phyloP scores from a whole-genome alignment of 139 green algal species.

The Tetradesmus obliquus region DNA sequence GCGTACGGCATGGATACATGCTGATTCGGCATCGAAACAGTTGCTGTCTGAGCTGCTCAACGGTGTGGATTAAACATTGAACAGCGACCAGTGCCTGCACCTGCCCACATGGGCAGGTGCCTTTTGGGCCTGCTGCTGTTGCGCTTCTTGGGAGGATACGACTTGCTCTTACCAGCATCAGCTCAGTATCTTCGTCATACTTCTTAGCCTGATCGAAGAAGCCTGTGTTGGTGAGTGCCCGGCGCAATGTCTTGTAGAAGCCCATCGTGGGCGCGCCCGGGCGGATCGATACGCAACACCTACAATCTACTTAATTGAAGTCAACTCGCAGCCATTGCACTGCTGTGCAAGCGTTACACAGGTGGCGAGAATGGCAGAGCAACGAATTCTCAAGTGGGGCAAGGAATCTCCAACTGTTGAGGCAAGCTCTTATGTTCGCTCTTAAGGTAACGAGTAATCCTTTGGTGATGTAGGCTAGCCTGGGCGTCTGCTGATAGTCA shows the following conservation, averaged over 20 bases:
- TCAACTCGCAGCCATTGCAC: background rate
- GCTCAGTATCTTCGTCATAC: constrained; percentile 20
- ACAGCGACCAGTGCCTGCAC: background rate
- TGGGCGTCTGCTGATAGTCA: background rate
- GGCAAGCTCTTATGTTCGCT: background rate
- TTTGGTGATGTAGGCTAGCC: background rate
- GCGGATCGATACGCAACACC: background rate
- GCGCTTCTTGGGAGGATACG: background rate
- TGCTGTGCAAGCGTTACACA: background rate
- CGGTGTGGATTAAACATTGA: background rate
- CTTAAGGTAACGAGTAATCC: background rate
- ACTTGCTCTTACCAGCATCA: constrained; percentile 8
- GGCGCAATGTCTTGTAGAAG: background rate
- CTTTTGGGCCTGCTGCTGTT: background rate
- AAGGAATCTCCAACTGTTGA: background rate
- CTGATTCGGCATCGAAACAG: background rate
- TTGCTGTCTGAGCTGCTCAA: background rate
- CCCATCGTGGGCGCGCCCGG: background rate
- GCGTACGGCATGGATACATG: background rate
- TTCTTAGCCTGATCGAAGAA: background rate
- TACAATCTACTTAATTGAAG: background rate
- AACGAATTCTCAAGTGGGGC: background rate
- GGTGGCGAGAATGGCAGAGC: background rate
- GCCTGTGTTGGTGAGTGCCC: background rate
- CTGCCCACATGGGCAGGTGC: background rate